These are phyloP conservation scores for Pinus albicaulis DNA, from an alignment of 75 land plant genomes.

Conservation along the genomic window DNA sequence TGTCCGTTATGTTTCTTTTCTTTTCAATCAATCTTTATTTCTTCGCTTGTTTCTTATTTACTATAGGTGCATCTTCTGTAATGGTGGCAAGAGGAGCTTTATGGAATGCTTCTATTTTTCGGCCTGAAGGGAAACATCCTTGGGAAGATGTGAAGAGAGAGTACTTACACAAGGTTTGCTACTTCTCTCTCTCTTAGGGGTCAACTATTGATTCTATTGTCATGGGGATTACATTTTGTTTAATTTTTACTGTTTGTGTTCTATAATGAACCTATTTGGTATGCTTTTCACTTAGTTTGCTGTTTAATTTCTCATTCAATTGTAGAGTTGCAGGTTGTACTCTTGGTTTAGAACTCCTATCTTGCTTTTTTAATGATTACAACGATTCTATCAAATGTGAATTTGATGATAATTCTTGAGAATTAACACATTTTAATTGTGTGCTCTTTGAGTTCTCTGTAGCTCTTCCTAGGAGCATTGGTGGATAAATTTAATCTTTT, in stretches of 20 bases:
- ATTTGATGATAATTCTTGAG: neutral
- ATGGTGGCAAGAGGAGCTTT: constrained; percentile 91
- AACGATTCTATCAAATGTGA: neutral
- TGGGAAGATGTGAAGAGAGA: constrained; percentile 88
- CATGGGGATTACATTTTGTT: neutral
- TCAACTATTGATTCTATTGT: neutral
- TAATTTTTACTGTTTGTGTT: neutral
- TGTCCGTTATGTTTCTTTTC: neutral
- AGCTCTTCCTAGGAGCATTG: neutral
- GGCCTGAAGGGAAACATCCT: constrained; percentile 52
- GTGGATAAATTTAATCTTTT: neutral
- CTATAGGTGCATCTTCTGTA: constrained; percentile 70
- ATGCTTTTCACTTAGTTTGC: neutral
- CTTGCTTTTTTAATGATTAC: neutral
- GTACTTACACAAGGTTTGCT: constrained; percentile 73
- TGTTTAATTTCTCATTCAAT: neutral
- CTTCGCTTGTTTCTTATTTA: neutral
- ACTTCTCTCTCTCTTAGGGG: neutral
- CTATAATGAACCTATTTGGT: neutral
- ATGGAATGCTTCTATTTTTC: constrained; percentile 92
- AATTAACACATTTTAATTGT: neutral
- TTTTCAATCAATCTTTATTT: neutral
- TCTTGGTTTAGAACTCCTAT: neutral
- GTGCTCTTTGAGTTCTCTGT: neutral
- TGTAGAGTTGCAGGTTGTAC: neutral